Conservation (phyloP, 2,329 filamentous ascomycete species). For the Colletotrichum tropicale region DNA sequence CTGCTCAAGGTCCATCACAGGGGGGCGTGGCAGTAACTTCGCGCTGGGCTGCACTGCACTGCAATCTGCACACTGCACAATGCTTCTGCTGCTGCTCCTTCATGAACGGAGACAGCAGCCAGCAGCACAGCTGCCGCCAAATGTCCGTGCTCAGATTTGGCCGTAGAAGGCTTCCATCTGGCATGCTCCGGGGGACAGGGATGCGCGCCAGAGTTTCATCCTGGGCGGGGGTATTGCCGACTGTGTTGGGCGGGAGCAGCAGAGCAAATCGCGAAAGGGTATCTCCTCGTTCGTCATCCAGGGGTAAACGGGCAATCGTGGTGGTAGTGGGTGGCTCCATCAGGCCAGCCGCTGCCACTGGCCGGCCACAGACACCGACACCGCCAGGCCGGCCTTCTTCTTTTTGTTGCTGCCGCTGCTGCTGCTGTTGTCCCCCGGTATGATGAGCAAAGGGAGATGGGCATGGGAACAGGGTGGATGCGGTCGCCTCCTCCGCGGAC, state of each 20-base stretch:
- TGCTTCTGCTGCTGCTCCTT: not conserved
- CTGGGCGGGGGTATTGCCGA: not conserved
- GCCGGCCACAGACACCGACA: not conserved
- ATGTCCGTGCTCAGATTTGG: conserved; percentile 22
- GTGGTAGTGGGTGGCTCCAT: not conserved
- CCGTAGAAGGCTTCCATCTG: conserved; percentile 18
- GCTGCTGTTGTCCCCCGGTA: not conserved
- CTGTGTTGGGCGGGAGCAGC: not conserved
- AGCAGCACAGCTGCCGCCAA: not conserved
- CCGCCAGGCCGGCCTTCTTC: not conserved
- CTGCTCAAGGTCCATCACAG: not conserved
- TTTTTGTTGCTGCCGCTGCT: not conserved
- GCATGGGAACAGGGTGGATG: not conserved
- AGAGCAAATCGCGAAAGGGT: conserved; percentile 6
- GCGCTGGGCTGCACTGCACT: not conserved
- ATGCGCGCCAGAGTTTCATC: conserved; percentile 21
- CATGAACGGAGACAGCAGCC: not conserved
- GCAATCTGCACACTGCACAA: not conserved
- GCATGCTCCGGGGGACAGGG: conserved; percentile 2
- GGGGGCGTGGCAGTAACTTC: not conserved
- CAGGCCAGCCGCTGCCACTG: not conserved
- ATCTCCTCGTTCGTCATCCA: conserved; percentile 5
- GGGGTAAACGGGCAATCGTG: not conserved
- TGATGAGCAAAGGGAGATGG: not conserved
- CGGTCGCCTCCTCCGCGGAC: not conserved